A percentile compares a stretch with the other conserved stretches of the same genome.
Evolutionary conservation across 202 grass and related monocot genomes (phyloP).

Genomic region (Panicum hallii): DNA sequence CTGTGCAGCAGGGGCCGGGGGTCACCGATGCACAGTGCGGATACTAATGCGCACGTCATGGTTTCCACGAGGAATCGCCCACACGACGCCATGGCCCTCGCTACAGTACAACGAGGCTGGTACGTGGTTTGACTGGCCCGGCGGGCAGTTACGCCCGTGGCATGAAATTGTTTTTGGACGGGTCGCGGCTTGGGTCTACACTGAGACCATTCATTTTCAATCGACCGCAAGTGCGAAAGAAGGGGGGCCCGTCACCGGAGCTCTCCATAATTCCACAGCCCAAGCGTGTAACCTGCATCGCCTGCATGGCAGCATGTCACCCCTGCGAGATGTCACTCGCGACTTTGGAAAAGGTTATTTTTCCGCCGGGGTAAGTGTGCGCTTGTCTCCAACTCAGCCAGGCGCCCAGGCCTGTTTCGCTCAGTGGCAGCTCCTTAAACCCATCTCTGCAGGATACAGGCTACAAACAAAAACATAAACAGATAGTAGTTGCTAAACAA

Average conservation of each 20-base stretch:
- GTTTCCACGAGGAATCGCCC: constrained; percentile 10
- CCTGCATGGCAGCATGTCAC: background rate
- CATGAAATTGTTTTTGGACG: background rate
- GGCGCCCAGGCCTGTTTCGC: background rate
- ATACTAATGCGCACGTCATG: constrained; percentile 15
- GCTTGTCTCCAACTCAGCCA: background rate
- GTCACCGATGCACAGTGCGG: constrained; percentile 13
- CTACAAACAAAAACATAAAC: background rate
- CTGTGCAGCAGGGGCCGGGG: constrained; percentile 22
- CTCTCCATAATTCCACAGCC: constrained; percentile 11
- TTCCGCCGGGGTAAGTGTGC: background rate
- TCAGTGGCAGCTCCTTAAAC: background rate
- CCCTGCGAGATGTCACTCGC: background rate
- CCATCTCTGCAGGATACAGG: background rate
- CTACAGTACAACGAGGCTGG: background rate
- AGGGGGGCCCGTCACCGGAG: background rate
- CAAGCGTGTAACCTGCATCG: constrained; percentile 20
- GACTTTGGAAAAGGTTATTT: background rate
- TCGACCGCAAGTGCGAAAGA: constrained; percentile 12
- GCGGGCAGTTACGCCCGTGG: background rate
- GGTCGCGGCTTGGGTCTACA: background rate
- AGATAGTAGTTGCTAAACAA: background rate
- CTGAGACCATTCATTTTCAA: background rate
- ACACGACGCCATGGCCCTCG: background rate
- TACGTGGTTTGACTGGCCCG: constrained; percentile 33